Conservation (phyloP, 805 yeast species). For the Sugiyamaella chiloensis region DNA sequence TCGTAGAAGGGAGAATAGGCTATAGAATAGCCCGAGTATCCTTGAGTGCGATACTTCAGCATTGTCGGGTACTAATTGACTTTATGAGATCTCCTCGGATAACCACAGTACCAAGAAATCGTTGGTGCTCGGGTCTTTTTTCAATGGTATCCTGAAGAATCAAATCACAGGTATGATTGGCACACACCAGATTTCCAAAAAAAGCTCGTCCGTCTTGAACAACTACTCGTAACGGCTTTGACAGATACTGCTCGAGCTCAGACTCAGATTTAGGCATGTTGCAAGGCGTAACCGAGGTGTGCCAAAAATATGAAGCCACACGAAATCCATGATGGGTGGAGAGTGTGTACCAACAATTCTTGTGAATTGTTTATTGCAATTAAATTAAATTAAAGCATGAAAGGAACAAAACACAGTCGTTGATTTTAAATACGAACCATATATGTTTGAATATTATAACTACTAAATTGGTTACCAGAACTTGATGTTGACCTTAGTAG, state of each 20-base stretch:
- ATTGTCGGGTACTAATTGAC: constrained; percentile 37
- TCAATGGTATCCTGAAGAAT: constrained; percentile 33
- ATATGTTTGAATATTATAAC: no score
- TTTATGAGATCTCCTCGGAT: constrained; percentile 31
- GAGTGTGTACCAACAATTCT: no score
- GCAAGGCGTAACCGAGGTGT: constrained; percentile 3
- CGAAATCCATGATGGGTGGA: no score
- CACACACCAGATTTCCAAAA: constrained; percentile 33
- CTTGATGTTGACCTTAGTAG: background rate
- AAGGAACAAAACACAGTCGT: no score
- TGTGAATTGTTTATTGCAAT: no score
- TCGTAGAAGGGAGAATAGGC: constrained; percentile 91
- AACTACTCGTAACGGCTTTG: constrained; percentile 28
- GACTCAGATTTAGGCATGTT: constrained; percentile 5
- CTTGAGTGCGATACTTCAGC: constrained; percentile 71
- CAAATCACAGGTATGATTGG: constrained; percentile 31
- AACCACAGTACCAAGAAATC: constrained; percentile 35
- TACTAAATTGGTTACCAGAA: constrained; percentile 1
- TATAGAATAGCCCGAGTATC: constrained; percentile 83
- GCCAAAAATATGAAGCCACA: background rate
- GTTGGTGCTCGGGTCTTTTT: constrained; percentile 29
- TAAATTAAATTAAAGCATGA: no score
- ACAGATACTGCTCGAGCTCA: constrained; percentile 18
- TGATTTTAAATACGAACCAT: no score
- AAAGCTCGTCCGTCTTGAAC: constrained; percentile 32